Percentiles rank a stretch among this genome's conserved stretches.
These are phyloP conservation scores for Pugionium cornutum DNA, from an alignment of 345 rosid species.

Conservation along the genomic window DNA sequence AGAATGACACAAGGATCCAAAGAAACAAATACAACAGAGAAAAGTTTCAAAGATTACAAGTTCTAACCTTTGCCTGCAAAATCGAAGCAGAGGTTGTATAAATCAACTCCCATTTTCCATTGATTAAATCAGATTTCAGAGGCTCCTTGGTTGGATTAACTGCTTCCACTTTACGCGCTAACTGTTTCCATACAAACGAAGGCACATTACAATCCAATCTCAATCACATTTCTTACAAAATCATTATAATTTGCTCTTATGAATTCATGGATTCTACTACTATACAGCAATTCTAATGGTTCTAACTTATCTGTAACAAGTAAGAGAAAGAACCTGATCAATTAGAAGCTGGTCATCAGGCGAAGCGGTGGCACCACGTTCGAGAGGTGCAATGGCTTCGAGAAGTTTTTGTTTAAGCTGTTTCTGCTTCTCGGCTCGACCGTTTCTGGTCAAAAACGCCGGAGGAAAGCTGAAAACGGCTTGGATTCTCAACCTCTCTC, in stretches of 20 bases:
- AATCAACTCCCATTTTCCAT: conserved; percentile 95
- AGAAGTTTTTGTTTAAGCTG: conserved; percentile 71
- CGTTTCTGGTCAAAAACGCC: conserved; percentile 65
- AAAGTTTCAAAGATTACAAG: background rate
- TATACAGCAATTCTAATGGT: background rate
- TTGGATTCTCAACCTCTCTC: conserved; percentile 36
- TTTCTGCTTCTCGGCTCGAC: conserved; percentile 51
- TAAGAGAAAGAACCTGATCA: conserved; percentile 55
- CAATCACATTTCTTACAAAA: background rate
- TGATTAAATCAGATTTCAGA: conserved; percentile 63
- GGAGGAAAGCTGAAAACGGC: conserved; percentile 74
- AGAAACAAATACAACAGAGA: conserved; percentile 7
- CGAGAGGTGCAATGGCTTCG: conserved; percentile 67
- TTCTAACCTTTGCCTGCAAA: conserved; percentile 68
- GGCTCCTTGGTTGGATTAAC: conserved; percentile 77
- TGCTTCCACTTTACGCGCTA: conserved; percentile 79
- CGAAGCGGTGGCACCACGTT: conserved; percentile 78
- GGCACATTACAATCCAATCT: background rate
- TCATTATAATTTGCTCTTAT: background rate
- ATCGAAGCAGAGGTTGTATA: conserved; percentile 86
- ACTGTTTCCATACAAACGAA: conserved; percentile 41
- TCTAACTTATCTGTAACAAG: background rate
- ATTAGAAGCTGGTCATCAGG: conserved; percentile 74
- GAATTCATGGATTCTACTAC: background rate
- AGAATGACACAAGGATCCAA: conserved; percentile 9